Evolutionary conservation across 305 asterid species (phyloP).

Genomic region (Rubia balearica): DNA sequence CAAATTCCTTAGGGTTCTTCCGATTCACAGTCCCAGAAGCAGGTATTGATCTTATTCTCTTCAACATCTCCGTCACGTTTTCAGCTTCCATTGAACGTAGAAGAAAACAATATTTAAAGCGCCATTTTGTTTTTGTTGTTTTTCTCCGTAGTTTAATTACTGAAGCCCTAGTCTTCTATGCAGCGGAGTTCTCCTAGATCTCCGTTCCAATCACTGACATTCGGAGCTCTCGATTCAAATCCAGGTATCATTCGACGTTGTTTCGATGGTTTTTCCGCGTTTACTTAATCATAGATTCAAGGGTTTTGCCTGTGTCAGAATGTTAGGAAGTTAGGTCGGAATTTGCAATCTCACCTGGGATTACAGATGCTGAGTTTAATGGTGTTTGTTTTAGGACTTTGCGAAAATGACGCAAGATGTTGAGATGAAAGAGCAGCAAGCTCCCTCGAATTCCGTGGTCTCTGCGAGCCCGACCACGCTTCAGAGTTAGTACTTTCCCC

Average conservation of each 20-base stretch:
- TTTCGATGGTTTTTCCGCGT: not conserved
- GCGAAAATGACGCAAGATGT: conserved; percentile 67
- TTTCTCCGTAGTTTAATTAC: not conserved
- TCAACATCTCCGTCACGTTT: not conserved
- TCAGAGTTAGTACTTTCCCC: conserved; percentile 30
- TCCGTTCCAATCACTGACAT: not conserved
- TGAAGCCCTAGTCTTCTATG: not conserved
- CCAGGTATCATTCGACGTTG: not conserved
- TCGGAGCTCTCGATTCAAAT: not conserved
- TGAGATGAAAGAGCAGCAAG: conserved; percentile 77
- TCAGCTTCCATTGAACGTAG: not conserved
- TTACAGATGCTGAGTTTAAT: conserved; percentile 8
- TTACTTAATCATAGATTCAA: no score
- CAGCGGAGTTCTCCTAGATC: conserved; percentile 9
- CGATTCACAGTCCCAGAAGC: not conserved
- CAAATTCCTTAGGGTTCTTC: conserved; percentile 4
- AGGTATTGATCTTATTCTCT: conserved; percentile 16
- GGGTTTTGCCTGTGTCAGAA: no score
- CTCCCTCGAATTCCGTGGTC: conserved; percentile 37
- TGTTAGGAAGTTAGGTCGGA: not conserved
- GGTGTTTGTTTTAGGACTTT: conserved; percentile 34
- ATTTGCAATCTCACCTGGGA: not conserved
- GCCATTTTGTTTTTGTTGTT: not conserved
- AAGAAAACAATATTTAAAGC: not conserved
- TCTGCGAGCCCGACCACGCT: conserved; percentile 44